phyloP scores from a whole-genome alignment of 225 moss, liverwort and hornwort species.

The Sphagnum contortum region DNA sequence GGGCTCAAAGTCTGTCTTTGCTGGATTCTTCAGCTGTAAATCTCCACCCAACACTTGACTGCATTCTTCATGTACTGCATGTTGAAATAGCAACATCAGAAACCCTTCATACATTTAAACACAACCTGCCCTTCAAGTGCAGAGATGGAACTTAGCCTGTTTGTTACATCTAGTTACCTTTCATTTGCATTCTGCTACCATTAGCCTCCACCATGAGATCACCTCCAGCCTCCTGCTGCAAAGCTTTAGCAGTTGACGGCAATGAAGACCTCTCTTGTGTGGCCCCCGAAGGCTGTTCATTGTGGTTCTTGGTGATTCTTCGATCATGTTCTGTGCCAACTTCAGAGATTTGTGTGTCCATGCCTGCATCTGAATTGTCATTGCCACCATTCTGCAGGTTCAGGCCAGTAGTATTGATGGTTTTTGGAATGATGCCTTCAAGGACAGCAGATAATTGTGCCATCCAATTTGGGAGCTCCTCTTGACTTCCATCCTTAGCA shows the following conservation, averaged over 20 bases:
- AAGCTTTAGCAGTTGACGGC: constrained; percentile 2
- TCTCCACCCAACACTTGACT: background rate
- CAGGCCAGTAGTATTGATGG: background rate
- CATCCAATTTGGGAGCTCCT: constrained; percentile 62
- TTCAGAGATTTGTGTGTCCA: too few relatives aligned
- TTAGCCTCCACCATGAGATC: background rate
- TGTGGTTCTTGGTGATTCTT: too few relatives aligned
- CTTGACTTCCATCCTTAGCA: constrained; percentile 50
- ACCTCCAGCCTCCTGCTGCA: constrained; percentile 7
- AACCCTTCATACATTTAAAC: background rate
- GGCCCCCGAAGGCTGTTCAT: background rate
- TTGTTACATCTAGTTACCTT: constrained; percentile 9
- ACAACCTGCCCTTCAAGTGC: background rate
- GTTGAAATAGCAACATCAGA: too few relatives aligned
- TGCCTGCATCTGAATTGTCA: background rate
- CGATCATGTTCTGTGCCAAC: too few relatives aligned
- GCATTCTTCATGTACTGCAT: background rate
- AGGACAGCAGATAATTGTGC: constrained; percentile 56
- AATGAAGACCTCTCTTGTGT: constrained; percentile 19
- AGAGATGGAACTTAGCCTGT: background rate
- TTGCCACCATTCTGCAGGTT: background rate
- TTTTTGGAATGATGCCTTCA: constrained; percentile 10
- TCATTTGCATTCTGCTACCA: constrained; percentile 4
- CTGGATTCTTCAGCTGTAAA: background rate
- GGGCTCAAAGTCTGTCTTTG: constrained; percentile 2